Percentiles rank a stretch among this genome's conserved stretches.
phyloP scores from a whole-genome alignment of 2,329 filamentous ascomycete genomes.

The Cordyceps fumosorosea region DNA sequence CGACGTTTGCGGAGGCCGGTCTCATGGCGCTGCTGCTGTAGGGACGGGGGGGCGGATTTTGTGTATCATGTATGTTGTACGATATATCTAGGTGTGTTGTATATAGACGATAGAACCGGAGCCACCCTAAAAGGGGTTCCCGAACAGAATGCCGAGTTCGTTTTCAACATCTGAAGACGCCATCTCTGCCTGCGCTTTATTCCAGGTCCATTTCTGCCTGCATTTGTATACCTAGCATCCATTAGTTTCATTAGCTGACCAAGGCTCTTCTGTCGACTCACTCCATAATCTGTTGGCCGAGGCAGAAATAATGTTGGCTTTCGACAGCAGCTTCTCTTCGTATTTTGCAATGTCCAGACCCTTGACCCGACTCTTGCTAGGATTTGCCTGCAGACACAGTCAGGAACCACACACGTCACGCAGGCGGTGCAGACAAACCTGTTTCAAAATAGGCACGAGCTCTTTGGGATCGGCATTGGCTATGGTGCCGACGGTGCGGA shows the following conservation, averaged over 20 bases:
- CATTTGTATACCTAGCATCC: slow-evolving; percentile 40
- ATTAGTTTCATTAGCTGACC: slow-evolving; percentile 10
- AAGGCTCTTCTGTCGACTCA: slow-evolving; percentile 30
- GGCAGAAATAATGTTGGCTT: slow-evolving; percentile 61
- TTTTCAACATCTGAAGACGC: not conserved
- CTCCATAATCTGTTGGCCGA: slow-evolving; percentile 66
- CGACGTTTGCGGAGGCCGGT: slow-evolving; percentile 9
- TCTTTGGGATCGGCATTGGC: slow-evolving; percentile 64
- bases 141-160: not conserved
- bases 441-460: slow-evolving; percentile 64
- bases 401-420: not conserved
- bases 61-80: slow-evolving; percentile 6
- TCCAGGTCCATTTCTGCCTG: slow-evolving; percentile 44
- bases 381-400: slow-evolving; percentile 49
- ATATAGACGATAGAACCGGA: not conserved
- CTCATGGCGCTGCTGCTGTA: slow-evolving; percentile 10
- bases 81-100: not conserved
- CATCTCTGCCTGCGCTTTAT: slow-evolving; percentile 15
- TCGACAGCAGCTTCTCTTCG: slow-evolving; percentile 56
- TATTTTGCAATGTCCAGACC: slow-evolving; percentile 51
- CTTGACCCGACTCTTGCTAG: slow-evolving; percentile 54
- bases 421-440: slow-evolving; percentile 31
- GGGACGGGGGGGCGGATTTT: not conserved
- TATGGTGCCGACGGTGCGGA: slow-evolving; percentile 59
- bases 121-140: not conserved